Percentiles rank a stretch among this genome's conserved stretches.
These are phyloP conservation scores for Perkinsus olseni DNA, from an alignment of 169 alveolate genomes.

Conservation along the genomic window DNA sequence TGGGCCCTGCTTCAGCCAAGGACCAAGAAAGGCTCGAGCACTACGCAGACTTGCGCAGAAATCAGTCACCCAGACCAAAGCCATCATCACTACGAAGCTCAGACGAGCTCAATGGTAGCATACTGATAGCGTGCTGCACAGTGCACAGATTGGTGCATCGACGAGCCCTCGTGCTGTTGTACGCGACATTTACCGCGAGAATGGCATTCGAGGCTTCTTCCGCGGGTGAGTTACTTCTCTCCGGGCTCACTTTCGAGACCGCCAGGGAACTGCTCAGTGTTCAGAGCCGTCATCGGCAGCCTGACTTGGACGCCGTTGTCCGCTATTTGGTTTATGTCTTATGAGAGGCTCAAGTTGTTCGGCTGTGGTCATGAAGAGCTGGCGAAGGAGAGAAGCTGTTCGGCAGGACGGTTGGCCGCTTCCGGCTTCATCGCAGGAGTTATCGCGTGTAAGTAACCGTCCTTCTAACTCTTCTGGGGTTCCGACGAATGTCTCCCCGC, in stretches of 20 bases:
- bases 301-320: neutral
- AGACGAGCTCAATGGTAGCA: too few relatives aligned
- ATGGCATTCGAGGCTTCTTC: neutral
- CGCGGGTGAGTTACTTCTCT: neutral
- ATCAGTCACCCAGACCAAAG: too few relatives aligned
- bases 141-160: neutral
- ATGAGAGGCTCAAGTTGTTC: neutral
- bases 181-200: neutral
- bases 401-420: neutral
- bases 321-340: neutral
- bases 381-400: neutral
- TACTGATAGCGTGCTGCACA: neutral
- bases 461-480: neutral
- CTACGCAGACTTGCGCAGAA: too few relatives aligned
- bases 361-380: neutral
- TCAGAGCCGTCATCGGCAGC: neutral
- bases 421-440: neutral
- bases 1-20: too few relatives aligned
- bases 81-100: too few relatives aligned
- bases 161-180: neutral
- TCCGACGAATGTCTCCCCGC: neutral
- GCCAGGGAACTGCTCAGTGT: too few relatives aligned
- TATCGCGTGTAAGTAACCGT: neutral
- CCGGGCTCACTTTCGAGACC: neutral
- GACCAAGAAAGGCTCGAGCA: too few relatives aligned